A percentile compares a stretch with the other conserved stretches of the same genome.
Conservation (phyloP, 805 yeast species). For the Vanderwaltozyma yarrowii region DNA sequence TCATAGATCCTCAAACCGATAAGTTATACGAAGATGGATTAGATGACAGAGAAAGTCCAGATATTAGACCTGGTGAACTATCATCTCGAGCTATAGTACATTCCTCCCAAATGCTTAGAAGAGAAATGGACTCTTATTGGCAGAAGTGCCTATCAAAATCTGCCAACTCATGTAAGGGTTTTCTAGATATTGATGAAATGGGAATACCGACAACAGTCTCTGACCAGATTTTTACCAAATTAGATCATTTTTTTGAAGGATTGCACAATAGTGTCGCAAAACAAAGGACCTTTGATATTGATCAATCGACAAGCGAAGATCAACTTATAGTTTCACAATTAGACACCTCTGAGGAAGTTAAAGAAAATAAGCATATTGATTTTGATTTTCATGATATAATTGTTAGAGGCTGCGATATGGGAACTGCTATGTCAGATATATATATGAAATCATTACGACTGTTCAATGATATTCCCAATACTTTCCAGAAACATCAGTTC, state of each 20-base stretch:
- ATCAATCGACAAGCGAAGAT: conserved; percentile 6
- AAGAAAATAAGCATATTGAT: conserved; percentile 10
- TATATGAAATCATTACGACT: conserved; percentile 26
- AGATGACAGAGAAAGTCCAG: background rate
- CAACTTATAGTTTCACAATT: background rate
- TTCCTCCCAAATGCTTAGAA: conserved; percentile 16
- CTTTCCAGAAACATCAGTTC: conserved; percentile 13
- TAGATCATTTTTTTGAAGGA: conserved; percentile 22
- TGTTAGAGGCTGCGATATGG: conserved; percentile 22
- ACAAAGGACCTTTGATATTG: conserved; percentile 13
- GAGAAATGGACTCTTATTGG: conserved; percentile 24
- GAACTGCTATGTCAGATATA: conserved; percentile 22
- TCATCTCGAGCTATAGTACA: conserved; percentile 18
- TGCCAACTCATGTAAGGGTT: conserved; percentile 6
- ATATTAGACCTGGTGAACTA: conserved; percentile 15
- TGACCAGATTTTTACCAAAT: conserved; percentile 13
- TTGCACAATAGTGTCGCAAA: conserved; percentile 20
- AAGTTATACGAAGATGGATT: conserved; percentile 17
- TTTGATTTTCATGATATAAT: conserved; percentile 23
- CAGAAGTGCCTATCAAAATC: conserved; percentile 15
- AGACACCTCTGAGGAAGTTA: conserved; percentile 3
- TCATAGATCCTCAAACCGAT: conserved; percentile 23
- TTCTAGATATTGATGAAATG: conserved; percentile 19
- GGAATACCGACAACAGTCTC: conserved; percentile 14
- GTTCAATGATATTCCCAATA: conserved; percentile 23